phyloP scores from a whole-genome alignment of 306 rosid species.

The Rosa multiflora region DNA sequence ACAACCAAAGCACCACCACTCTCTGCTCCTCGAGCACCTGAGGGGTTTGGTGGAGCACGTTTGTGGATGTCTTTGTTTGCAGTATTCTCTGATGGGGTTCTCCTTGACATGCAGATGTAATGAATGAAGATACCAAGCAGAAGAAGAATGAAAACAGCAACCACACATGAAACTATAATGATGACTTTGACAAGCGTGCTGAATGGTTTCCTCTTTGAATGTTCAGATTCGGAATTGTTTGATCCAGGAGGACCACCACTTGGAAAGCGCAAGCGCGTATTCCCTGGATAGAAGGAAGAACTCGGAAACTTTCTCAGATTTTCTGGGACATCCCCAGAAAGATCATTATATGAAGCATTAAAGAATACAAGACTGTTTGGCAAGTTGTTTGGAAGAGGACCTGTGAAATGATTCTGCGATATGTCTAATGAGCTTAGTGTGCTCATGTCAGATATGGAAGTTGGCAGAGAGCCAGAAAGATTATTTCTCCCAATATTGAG shows the following conservation, averaged over 20 bases:
- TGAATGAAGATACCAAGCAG: constrained; percentile 81
- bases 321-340: constrained; percentile 82
- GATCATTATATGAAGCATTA: constrained; percentile 85
- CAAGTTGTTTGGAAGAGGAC: constrained; percentile 72
- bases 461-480: constrained; percentile 90
- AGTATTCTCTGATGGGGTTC: constrained; percentile 45
- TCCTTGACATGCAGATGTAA: constrained; percentile 68
- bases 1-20: constrained; percentile 66
- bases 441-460: constrained; percentile 62
- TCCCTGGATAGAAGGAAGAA: constrained; percentile 91
- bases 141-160: constrained; percentile 67
- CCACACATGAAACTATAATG: constrained; percentile 82
- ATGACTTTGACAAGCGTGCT: constrained; percentile 73
- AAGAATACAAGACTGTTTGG: constrained; percentile 56
- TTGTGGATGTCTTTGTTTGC: constrained; percentile 44
- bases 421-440: constrained; percentile 61
- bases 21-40: constrained; percentile 48
- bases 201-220: constrained; percentile 55
- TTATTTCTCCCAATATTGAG: constrained; percentile 85
- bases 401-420: constrained; percentile 80
- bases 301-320: constrained; percentile 69
- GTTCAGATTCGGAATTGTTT: constrained; percentile 32
- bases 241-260: constrained; percentile 56
- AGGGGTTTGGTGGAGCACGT: constrained; percentile 46
- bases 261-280: constrained; percentile 54